Evolutionary conservation across 2,329 filamentous ascomycete genomes (phyloP), one percentile per base, ranked within the genome.

Genomic region (Xylaria sp.): DNA sequence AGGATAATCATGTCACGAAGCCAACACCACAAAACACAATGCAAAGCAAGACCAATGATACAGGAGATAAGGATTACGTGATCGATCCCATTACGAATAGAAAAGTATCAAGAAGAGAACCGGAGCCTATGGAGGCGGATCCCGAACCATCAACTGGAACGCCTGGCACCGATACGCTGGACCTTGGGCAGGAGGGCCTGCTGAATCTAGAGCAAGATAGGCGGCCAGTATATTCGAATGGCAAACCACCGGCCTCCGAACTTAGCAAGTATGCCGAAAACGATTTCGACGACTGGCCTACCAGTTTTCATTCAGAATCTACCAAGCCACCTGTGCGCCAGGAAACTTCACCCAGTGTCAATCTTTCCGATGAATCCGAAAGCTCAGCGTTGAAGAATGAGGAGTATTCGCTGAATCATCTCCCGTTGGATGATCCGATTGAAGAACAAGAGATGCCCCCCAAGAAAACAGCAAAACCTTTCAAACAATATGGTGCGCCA

Each of bases 51-150:
- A 31, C 23, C 43, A 60, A 33, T 31, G 55, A 57, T 15, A 55
- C 63, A 21, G 51, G 25, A 23, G 66, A 69, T 3, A 47, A 69
- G 1, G 78, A 78, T 8, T 82, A 79, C 50, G 72, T 78, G 19
- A 86, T 88, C 45, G 85, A 88, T 60, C 85, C 85, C 2, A 86
- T 88, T 61, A 86, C 84, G 15, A 87, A 87, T 64, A 80, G 84
- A 35, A 84, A 80, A 63, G 78, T 84, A 3, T 61, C 70, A 17
- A 78, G 70, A 62, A 61, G 63, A 56, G 66, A 66, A 1, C 53
- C 64, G n/a, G 60, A 63, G 11, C 55, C 56, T 12, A 5, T 37
- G 0, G 67, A 71, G 4, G 57, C 65, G 8, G 64, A 54, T 9
- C 45, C 33, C 23, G 60, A 76, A n/a, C 70, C 71, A 3, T 70